Evolutionary conservation across 2,329 filamentous ascomycete genomes (phyloP), one percentile per base, ranked within the genome.

Genomic region (Paracorniculantispora psalliotae): DNA sequence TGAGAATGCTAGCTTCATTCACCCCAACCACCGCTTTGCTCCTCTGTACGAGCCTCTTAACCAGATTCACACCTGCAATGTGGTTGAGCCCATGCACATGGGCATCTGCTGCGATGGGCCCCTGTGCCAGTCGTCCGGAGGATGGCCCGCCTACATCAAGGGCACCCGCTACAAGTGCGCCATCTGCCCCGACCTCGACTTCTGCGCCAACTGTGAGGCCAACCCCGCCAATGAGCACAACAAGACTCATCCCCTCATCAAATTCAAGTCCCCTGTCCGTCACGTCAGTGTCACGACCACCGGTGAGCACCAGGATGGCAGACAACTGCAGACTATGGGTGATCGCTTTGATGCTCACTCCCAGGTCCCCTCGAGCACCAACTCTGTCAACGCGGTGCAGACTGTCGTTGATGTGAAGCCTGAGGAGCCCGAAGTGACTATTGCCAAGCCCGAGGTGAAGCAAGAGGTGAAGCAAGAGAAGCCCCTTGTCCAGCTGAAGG

Each of bases 91-190:
- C 59, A 80, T 85, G 43, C 94, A 99, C 71, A 80, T 81, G 63
- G 93, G 92, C 60, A 93, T 97, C 70, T 96, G 89, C 81, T 99
- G 94, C 70, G 94, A 99, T 72, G 94, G 94, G 1, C 92, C 92
- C 25, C 81, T 96, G 46, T 99, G 94, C 82, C 37, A 37, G 28
- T 82, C 82, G 61, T 75, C 77, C 67, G 78, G 63, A 19, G 80
- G 67, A 65, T 80, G 71, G 70, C 79, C 69, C 80, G 84, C 78
- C 37, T 96, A 92, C 75, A 97, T 99, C 67, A 81, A 82, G 57
- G 96, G 94, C 54, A 83, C 89, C 61, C 90, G 94, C 63, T 99
- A 94, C 83, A 99, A 99, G 85, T 99, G 94, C 71, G 91, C 93
- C 55, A 88, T 99, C 59, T 99, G 94, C 79, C 82, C 96, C 69